Evolutionary conservation across 2,329 filamentous ascomycete genomes (phyloP), one percentile per base, ranked within the genome.

Genomic region (Stachybotrys elegans): DNA sequence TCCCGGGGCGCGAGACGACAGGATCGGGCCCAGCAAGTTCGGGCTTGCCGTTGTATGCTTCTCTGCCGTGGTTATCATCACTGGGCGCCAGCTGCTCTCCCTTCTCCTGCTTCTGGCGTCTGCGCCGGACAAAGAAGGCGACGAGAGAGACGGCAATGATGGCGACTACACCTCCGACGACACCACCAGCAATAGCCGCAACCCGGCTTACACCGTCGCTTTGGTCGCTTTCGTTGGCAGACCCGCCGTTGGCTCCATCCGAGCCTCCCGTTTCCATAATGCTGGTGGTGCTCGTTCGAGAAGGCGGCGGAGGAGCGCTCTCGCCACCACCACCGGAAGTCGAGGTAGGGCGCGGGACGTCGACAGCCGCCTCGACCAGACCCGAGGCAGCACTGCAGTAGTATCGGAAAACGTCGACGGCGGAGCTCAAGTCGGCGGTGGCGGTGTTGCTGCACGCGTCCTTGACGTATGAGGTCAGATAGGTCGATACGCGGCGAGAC

Each of bases 341-440:
- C 4, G 48, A 34, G 3, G 46, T 47, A n/a, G n/a, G n/a, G 6
- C 50, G 52, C 1, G 72, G 71, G 14, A 68, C 63, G 3, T 61
- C 64, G 3, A 76, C 62, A 0, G 67, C 69, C 1, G 62, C 61
- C 5, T 70, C 61, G 1, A 68, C 62, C 31, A 71, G 52, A 19
- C 60, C 67, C 40, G 62, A 62, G 1, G 70, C 75, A 4, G 74
- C 75, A 44, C 66, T 73, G 52, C 75, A 79, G 51, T 77, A 79
- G 36, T 63, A 60, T 34, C 68, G 60, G 47, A 70, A 71, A 1
- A 78, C 64, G 4, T 52, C 48, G 3, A 76, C 46, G 3, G 72
- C 75, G 2, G 74, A 75, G 4, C 64, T 62, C 4, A 76, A 57
- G 27, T 72, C 71, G 22, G 63, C 69, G 2, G 61, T 64, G 4